These are phyloP conservation scores for Delonix regia DNA, from an alignment of 306 rosid genomes.

Conservation along the genomic window DNA sequence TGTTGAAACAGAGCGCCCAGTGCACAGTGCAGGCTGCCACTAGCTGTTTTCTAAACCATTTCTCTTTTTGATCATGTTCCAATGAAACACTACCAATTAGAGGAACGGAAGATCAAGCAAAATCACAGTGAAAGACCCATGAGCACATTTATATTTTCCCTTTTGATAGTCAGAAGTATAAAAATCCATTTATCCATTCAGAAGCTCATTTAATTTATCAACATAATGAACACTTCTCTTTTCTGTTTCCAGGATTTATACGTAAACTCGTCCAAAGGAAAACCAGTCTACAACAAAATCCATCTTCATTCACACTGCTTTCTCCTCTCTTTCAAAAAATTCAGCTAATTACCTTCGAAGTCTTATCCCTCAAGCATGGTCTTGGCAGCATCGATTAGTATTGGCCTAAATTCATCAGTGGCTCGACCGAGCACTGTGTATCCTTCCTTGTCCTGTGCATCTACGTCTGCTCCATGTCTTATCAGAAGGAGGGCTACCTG, in stretches of 20 bases:
- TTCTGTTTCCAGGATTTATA: constrained; percentile 1
- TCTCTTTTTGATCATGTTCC: background rate
- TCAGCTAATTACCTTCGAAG: background rate
- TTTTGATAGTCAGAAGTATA: background rate
- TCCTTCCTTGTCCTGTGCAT: constrained; percentile 89
- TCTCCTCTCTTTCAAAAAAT: background rate
- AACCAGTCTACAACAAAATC: constrained; percentile 17
- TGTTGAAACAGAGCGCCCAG: background rate
- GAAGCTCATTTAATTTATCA: background rate
- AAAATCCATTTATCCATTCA: background rate
- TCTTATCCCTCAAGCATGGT: constrained; percentile 75
- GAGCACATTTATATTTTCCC: background rate
- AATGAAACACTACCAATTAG: too few relatives aligned
- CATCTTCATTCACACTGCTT: constrained; percentile 4
- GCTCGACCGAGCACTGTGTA: constrained; percentile 95
- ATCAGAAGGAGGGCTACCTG: constrained; percentile 82
- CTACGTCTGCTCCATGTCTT: constrained; percentile 96
- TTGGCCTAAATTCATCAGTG: constrained; percentile 59
- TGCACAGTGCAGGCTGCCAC: too few relatives aligned
- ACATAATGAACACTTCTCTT: background rate
- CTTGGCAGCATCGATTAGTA: constrained; percentile 79
- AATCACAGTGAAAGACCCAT: background rate
- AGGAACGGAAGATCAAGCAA: background rate
- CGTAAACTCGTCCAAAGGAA: background rate
- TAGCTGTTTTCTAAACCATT: background rate